Base-by-base conservation (phyloP, 345 rosid species). In the Schrenkiella parvula region DNA sequence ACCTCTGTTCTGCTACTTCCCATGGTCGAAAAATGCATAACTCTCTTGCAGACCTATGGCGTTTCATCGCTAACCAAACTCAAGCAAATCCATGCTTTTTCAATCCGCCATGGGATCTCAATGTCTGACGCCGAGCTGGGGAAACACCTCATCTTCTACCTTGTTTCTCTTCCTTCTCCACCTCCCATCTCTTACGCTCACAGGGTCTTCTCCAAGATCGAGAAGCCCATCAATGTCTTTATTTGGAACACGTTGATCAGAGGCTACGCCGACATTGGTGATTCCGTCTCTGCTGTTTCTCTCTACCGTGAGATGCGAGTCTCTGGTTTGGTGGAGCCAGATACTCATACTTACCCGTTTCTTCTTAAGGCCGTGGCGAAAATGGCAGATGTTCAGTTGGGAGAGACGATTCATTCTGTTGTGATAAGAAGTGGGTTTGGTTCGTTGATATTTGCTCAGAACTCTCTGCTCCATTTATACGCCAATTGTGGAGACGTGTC, bases 271-370 rank as follows among this genome's bases (percentile, higher is more conserved):
- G 97, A 90, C 85, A 72, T 79, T 19, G 80, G 76, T 19, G 78
- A 72, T 61, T 87, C 93, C 3, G 50, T 22, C 43, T 83, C 87
- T 0, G 96, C 89, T 55, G 66, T 82, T 46, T 74, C 82, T 34
- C 80, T 93, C 54, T 86, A 83, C 66, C 69, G 65, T 39, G 74
- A 52, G 34, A 82, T 93, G 95, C 70, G 60, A 29, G 73, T 42
- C 51, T 78, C 81, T 26, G 80, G 77, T 35, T 72, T 66, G 10
- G 68, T 84, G 7, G 62, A 83, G 55, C 91, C 98, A 2, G 97
- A 93, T 62, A 87, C 89, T 5, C 88, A 93, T 62, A 93, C 98
- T 1, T 93, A 83, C 63, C 98, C 98, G 62, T 93, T 89, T 69
- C 82, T 90, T 75, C 78, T 93, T 4, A 93, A 93, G 60, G 89